A percentile compares a stretch with the other conserved stretches of the same genome.
These are phyloP conservation scores for Rasamsonia emersonii DNA, from an alignment of 2,329 filamentous ascomycete species.

Conservation along the genomic window DNA sequence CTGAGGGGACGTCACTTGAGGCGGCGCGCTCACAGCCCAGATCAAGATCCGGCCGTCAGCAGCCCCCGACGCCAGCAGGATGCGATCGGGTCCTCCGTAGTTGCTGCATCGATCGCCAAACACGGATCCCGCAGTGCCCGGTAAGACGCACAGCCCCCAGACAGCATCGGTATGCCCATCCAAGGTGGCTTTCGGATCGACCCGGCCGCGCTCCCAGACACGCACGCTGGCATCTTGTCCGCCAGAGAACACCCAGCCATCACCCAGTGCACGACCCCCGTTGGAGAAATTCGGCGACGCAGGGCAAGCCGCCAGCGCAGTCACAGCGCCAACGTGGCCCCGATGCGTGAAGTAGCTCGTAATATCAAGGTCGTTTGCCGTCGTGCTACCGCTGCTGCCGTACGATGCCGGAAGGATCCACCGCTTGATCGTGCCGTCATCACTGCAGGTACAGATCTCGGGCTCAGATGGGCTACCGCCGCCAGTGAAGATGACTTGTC, in stretches of 20 bases:
- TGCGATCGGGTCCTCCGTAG: slow-evolving; percentile 73
- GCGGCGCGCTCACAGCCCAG: slow-evolving; percentile 89
- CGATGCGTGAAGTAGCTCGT: slow-evolving; percentile 91
- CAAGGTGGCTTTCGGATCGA: slow-evolving; percentile 89
- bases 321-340: slow-evolving; percentile 84
- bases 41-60: slow-evolving; percentile 87
- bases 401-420: slow-evolving; percentile 88
- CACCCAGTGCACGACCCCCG: slow-evolving; percentile 76
- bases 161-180: slow-evolving; percentile 94
- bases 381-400: slow-evolving; percentile 50
- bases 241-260: slow-evolving; percentile 98
- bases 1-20: slow-evolving; percentile 73
- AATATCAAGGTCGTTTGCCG: slow-evolving; percentile 76
- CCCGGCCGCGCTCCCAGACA: slow-evolving; percentile 89
- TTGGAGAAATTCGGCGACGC: slow-evolving; percentile 82
- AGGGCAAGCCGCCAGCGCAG: slow-evolving; percentile 78
- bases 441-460: slow-evolving; percentile 91
- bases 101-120: slow-evolving; percentile 65
- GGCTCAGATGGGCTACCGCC: slow-evolving; percentile 92
- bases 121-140: slow-evolving; percentile 68
- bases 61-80: slow-evolving; percentile 82
- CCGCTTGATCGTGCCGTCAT: slow-evolving; percentile 91
- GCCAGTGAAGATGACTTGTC: slow-evolving; percentile 92
- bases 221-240: slow-evolving; percentile 88
- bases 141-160: slow-evolving; percentile 89